phyloP scores from a whole-genome alignment of 2,329 filamentous ascomycete species.

The Fragosphaeria purpurea region DNA sequence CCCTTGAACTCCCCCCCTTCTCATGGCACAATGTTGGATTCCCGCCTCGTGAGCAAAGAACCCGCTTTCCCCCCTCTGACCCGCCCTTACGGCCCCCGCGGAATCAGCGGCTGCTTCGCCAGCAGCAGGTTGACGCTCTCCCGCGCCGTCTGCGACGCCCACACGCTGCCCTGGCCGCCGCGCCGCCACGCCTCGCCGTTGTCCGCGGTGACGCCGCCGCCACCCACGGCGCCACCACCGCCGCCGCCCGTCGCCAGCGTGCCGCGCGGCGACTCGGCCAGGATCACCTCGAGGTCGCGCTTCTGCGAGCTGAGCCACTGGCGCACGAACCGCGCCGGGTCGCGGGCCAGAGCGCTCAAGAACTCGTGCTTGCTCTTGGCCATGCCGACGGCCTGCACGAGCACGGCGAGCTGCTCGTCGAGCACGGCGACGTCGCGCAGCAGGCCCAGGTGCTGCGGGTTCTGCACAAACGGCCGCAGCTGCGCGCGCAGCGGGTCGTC shows the following conservation, averaged over 20 bases:
- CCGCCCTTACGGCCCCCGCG: slow-evolving; percentile 5
- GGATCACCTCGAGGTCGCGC: slow-evolving; percentile 76
- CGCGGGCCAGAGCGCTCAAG: slow-evolving; percentile 64
- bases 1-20: background rate
- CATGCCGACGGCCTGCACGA: slow-evolving; percentile 73
- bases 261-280: slow-evolving; percentile 69
- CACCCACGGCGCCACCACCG: no score
- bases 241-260: no score
- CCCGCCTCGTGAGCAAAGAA: no score
- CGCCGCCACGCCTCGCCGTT: slow-evolving; percentile 60
- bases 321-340: slow-evolving; percentile 74
- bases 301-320: slow-evolving; percentile 89
- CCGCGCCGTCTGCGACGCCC: slow-evolving; percentile 47
- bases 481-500: slow-evolving; percentile 69
- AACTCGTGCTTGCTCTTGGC: slow-evolving; percentile 89
- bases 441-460: slow-evolving; percentile 58
- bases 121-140: slow-evolving; percentile 55
- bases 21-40: no score
- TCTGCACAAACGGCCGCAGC: slow-evolving; percentile 55
- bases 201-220: slow-evolving; percentile 31
- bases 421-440: slow-evolving; percentile 66
- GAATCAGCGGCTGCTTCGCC: slow-evolving; percentile 35
- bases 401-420: slow-evolving; percentile 75
- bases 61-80: background rate
- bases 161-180: slow-evolving; percentile 44